Conservation (phyloP, 1,284 basidiomycete genomes). For the Rhodofomes roseus region DNA sequence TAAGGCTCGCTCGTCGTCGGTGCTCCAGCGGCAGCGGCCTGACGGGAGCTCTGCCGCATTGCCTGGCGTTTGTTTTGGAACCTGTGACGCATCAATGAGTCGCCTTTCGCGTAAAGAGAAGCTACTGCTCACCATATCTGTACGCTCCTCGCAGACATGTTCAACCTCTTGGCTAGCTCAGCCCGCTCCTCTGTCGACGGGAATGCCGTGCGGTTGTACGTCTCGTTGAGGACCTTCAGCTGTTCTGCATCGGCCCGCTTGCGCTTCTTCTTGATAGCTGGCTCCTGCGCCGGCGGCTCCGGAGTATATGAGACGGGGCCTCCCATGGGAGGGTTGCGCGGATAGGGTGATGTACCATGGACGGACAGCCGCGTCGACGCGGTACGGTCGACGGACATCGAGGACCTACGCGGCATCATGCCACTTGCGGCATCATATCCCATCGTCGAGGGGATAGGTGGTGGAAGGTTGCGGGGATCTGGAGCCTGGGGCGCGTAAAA, state of each 20-base stretch:
- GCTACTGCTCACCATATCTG: constrained; percentile 68
- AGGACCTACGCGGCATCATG: constrained; percentile 21
- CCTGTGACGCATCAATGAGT: constrained; percentile 37
- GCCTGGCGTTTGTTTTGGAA: constrained; percentile 84
- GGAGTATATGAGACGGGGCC: constrained; percentile 37
- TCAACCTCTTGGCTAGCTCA: constrained; percentile 67
- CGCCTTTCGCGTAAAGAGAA: constrained; percentile 10
- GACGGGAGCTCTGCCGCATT: constrained; percentile 71
- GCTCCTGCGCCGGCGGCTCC: constrained; percentile 44
- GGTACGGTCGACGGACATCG: constrained; percentile 30
- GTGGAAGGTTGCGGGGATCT: constrained; percentile 26
- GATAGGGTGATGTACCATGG: constrained; percentile 38
- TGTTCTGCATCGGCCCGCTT: constrained; percentile 78
- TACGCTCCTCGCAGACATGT: constrained; percentile 80
- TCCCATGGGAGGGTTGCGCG: constrained; percentile 32
- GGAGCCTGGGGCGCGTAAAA: constrained; percentile 21
- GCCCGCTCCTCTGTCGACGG: constrained; percentile 82
- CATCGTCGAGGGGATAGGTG: constrained; percentile 30
- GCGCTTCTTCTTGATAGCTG: constrained; percentile 79
- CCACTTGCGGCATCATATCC: constrained; percentile 23
- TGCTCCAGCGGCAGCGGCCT: constrained; percentile 42
- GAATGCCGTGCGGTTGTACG: constrained; percentile 75
- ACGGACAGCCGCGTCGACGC: constrained; percentile 21
- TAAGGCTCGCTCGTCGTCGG: constrained; percentile 50
- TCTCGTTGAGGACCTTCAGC: constrained; percentile 75